A percentile compares a stretch with the other conserved stretches of the same genome.
Conservation (phyloP, 169 alveolate genomes). For the Cryptosporidium tyzzeri region DNA sequence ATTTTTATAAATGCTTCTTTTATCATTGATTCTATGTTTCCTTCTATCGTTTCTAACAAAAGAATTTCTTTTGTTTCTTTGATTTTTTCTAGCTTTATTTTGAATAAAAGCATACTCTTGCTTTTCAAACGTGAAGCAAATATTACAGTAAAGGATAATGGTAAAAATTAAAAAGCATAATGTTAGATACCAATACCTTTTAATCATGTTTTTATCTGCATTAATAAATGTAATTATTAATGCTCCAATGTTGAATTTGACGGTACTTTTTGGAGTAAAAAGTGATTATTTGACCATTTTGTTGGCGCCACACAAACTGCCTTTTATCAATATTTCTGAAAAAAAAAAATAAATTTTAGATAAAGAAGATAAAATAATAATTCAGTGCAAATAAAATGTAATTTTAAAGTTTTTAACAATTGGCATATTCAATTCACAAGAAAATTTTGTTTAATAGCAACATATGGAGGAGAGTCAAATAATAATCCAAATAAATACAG, state of each 20-base stretch:
- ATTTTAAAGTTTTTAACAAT: background rate
- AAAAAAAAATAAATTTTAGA: background rate
- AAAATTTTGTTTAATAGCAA: background rate
- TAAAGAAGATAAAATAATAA: background rate
- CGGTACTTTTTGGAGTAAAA: conserved; percentile 1
- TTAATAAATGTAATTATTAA: background rate
- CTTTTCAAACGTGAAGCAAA: background rate
- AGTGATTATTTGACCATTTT: background rate
- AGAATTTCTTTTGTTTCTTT: background rate
- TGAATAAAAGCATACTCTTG: background rate
- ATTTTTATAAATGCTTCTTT: background rate
- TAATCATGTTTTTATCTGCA: background rate
- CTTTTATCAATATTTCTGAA: background rate
- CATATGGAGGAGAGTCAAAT: background rate
- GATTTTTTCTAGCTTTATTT: background rate
- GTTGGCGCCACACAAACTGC: background rate
- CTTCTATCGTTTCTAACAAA: background rate
- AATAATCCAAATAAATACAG: too few species aligned
- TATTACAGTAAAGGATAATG: background rate
- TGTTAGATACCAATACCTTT: background rate
- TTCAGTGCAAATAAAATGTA: background rate
- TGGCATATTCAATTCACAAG: background rate
- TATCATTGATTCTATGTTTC: background rate
- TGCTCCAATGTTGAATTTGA: background rate
- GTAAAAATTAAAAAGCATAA: background rate